Evolutionary conservation across 768 basidiomycete genomes (phyloP).

Genomic region (Phanerodontia chrysosporium): DNA sequence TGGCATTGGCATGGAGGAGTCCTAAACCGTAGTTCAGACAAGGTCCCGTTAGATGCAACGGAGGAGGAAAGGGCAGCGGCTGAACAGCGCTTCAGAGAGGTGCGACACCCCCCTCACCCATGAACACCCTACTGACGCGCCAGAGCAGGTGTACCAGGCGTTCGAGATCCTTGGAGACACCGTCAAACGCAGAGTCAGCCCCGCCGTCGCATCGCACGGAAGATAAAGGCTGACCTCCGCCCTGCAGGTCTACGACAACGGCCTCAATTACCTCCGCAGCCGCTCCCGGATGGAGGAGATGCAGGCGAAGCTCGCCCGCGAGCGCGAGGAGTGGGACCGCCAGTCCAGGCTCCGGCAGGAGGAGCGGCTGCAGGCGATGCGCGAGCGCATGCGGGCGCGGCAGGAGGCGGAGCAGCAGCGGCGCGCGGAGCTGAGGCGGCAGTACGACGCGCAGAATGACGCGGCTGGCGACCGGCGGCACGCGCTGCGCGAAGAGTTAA

Average conservation of each 20-base stretch:
- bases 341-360: constrained; percentile 45
- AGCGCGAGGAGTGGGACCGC: constrained; percentile 28
- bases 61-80: constrained; percentile 21
- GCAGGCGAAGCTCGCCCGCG: constrained; percentile 21
- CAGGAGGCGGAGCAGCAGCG: not conserved
- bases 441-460: not conserved
- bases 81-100: constrained; percentile 26
- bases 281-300: constrained; percentile 13
- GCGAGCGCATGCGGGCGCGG: constrained; percentile 5
- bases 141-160: constrained; percentile 21
- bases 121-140: not conserved
- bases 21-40: constrained; percentile 17
- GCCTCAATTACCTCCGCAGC: constrained; percentile 22
- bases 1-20: not conserved
- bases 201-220: not conserved
- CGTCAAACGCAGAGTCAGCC: constrained; percentile 26
- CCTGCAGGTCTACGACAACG: constrained; percentile 26
- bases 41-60: constrained; percentile 22
- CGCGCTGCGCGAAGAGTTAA: not conserved
- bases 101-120: not conserved
- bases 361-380: constrained; percentile 43
- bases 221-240: not conserved
- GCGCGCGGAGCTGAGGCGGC: not conserved
- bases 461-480: not conserved
- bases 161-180: constrained; percentile 30